A percentile compares a stretch with the other conserved stretches of the same genome.
phyloP scores from a whole-genome alignment of 176 grass and related monocot species.

The Juncus effusus region DNA sequence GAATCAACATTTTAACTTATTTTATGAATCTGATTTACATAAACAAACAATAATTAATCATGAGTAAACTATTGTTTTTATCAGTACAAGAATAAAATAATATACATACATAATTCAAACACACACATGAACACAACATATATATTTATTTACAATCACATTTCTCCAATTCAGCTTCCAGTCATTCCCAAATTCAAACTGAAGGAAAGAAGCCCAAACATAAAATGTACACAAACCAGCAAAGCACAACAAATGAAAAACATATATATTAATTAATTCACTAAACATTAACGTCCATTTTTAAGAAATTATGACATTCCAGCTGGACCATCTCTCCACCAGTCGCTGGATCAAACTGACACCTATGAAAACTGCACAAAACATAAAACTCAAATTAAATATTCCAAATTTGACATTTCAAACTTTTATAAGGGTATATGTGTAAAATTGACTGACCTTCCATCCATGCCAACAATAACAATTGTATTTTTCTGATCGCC shows the following conservation, averaged over 20 bases:
- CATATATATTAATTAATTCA: slow-evolving; percentile 2
- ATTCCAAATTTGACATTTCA: too few species aligned
- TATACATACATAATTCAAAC: slow-evolving; percentile 3
- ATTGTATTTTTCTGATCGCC: slow-evolving; percentile 52
- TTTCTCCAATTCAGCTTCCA: not conserved
- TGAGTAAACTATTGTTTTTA: not conserved
- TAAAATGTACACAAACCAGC: slow-evolving; percentile 28
- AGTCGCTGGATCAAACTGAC: slow-evolving; percentile 45
- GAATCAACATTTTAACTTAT: too few species aligned
- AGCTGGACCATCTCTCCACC: slow-evolving; percentile 62
- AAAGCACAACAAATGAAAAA: not conserved
- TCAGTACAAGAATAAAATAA: not conserved
- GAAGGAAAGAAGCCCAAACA: slow-evolving; percentile 1
- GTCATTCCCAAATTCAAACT: not conserved
- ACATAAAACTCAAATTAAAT: too few species aligned
- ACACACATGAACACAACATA: slow-evolving; percentile 13
- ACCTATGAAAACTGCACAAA: slow-evolving; percentile 73
- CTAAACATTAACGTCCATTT: slow-evolving; percentile 31
- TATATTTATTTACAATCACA: slow-evolving; percentile 24
- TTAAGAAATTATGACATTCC: slow-evolving; percentile 45
- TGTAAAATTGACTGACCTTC: slow-evolving; percentile 41
- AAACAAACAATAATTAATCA: too few species aligned
- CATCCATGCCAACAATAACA: slow-evolving; percentile 65
- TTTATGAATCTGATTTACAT: too few species aligned
- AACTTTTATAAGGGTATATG: too few species aligned